Percentiles rank a stretch among this genome's conserved stretches.
Evolutionary conservation across 2,329 filamentous ascomycete genomes (phyloP).

Genomic region (Neonectria ditissima): DNA sequence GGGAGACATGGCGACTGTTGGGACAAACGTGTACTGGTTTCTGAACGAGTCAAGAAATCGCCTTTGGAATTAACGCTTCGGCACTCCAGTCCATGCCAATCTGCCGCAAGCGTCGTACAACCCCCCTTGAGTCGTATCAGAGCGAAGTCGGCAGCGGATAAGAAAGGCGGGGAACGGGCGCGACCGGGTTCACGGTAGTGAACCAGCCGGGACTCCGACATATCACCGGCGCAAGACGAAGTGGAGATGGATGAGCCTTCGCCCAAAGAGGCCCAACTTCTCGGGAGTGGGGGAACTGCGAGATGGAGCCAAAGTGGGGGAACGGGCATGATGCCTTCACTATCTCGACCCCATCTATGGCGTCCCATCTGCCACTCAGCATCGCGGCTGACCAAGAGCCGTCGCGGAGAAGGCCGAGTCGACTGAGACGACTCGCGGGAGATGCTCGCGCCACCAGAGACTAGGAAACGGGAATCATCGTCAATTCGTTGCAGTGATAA

Average conservation of each 20-base stretch:
- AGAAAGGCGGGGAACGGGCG: constrained; percentile 8
- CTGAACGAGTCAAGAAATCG: neutral
- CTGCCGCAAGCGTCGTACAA: neutral
- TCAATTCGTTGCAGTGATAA: constrained; percentile 20
- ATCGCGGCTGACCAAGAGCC: constrained; percentile 1
- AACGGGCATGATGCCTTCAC: constrained; percentile 8
- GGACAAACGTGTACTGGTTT: neutral
- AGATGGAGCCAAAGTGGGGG: constrained; percentile 4
- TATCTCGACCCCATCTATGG: constrained; percentile 24
- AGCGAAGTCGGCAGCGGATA: constrained; percentile 16
- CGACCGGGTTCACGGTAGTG: constrained; percentile 8
- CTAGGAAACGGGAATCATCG: constrained; percentile 2
- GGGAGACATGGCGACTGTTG: constrained; percentile 7
- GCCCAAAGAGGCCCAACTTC: neutral
- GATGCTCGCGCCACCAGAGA: constrained; percentile 10
- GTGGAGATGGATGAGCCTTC: constrained; percentile 12
- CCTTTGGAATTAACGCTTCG: neutral
- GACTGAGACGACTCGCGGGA: constrained; percentile 6
- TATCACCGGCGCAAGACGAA: neutral
- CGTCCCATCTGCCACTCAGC: constrained; percentile 14
- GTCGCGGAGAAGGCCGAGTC: constrained; percentile 24
- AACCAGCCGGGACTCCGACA: constrained; percentile 16
- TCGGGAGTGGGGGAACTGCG: constrained; percentile 28
- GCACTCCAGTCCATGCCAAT: neutral
- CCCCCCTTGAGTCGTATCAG: neutral